These are phyloP conservation scores for Calocybe cyanea DNA, from an alignment of 768 basidiomycete species.

Conservation along the genomic window DNA sequence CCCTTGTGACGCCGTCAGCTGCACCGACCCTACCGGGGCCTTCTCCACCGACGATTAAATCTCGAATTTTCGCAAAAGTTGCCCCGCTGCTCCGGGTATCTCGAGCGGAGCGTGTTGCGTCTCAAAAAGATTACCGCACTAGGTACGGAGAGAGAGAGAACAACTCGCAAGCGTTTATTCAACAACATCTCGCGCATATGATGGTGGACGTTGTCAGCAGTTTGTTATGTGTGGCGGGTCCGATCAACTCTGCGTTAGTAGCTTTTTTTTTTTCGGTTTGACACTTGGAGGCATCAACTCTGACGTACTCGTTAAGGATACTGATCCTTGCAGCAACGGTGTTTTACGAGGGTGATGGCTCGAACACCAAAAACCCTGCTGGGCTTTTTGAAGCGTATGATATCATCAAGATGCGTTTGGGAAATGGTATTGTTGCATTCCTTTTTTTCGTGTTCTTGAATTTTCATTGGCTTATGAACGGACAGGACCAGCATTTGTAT, in stretches of 20 bases:
- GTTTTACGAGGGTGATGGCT: conserved; percentile 45
- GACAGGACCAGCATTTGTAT: conserved; percentile 68
- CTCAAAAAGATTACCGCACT: conserved; percentile 27
- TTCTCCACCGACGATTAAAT: conserved; percentile 5
- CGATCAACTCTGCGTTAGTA: conserved; percentile 68
- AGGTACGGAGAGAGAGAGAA: conserved; percentile 47
- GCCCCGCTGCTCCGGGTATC: conserved; percentile 26
- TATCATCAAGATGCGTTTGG: conserved; percentile 52
- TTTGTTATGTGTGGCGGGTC: conserved; percentile 65
- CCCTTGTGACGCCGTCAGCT: conserved; percentile 19
- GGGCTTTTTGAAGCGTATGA: conserved; percentile 72
- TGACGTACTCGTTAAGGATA: conserved; percentile 38
- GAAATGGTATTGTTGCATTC: conserved; percentile 37
- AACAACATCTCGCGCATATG: conserved; percentile 51
- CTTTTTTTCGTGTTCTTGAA: background rate
- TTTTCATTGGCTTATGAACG: conserved; percentile 1
- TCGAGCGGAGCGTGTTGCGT: conserved; percentile 26
- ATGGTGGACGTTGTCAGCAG: conserved; percentile 55
- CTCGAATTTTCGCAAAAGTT: conserved; percentile 8
- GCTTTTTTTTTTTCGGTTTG: background rate
- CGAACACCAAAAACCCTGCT: conserved; percentile 37
- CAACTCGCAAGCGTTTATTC: conserved; percentile 41
- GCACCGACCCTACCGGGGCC: conserved; percentile 11
- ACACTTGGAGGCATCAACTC: background rate
- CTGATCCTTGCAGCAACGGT: conserved; percentile 71